Evolutionary conservation across 805 yeast genomes (phyloP).

Genomic region (Candida montana): DNA sequence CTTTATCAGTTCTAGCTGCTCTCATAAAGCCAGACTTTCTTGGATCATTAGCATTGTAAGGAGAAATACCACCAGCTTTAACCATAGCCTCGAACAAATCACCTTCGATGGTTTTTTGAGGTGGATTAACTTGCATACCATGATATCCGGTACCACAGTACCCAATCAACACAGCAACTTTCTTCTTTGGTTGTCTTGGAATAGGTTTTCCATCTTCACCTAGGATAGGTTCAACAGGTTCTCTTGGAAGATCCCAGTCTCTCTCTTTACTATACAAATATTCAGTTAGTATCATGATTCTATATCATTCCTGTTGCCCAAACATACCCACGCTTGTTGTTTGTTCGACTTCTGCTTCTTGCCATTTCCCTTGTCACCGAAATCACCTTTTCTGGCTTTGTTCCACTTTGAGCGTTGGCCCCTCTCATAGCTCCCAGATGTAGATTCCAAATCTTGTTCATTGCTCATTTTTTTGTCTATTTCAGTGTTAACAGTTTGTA

Average conservation of each 20-base stretch:
- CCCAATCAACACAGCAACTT: conserved; percentile 87
- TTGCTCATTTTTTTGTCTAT: conserved; percentile 18
- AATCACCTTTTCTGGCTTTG: conserved; percentile 24
- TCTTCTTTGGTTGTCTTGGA: conserved; percentile 74
- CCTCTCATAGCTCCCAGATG: conserved; percentile 36
- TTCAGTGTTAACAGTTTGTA: background rate
- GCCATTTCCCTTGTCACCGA: conserved; percentile 12
- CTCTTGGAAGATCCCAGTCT: conserved; percentile 13
- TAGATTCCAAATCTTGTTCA: conserved; percentile 29
- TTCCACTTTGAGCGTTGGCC: conserved; percentile 34
- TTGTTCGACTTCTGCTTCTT: conserved; percentile 18
- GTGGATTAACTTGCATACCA: conserved; percentile 93
- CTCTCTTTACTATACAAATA: conserved; percentile 12
- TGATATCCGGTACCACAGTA: conserved; percentile 96
- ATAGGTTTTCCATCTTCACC: conserved; percentile 63
- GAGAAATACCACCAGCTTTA: conserved; percentile 82
- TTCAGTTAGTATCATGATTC: conserved; percentile 10
- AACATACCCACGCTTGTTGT: conserved; percentile 26
- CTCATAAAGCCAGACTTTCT: conserved; percentile 84
- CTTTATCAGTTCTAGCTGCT: conserved; percentile 89
- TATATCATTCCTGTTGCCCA: background rate
- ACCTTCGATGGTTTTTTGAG: conserved; percentile 83
- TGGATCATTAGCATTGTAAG: conserved; percentile 81
- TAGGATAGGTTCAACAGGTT: conserved; percentile 26
- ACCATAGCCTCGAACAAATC: conserved; percentile 80